Base-by-base conservation (phyloP, 352 stramenopile species). In the Phytophthora pseudosyringae region DNA sequence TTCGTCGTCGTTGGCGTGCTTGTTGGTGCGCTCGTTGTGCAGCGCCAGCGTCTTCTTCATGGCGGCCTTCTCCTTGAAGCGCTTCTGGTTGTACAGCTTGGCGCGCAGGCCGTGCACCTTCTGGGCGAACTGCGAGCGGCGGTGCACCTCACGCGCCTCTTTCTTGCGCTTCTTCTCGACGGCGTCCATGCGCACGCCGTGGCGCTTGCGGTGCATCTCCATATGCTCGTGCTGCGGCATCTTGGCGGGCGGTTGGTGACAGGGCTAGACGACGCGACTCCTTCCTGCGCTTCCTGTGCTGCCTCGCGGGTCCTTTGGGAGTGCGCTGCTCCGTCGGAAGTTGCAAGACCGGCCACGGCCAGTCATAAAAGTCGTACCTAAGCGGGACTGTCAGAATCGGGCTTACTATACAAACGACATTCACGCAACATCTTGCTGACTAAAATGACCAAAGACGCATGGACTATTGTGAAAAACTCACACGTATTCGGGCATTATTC, bases 191-290 rank as follows among this genome's bases (percentile, higher is more conserved):
- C 98, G 97, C 77, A 98, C 95, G 75, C 98, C 98, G 83, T 99
- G 94, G 73, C 98, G 95, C 89, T 99, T 99, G 73, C 96, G 94
- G 77, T 99, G 95, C 75, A 98, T 96, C 89, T 99, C 98, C 95
- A 99, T 99, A 75, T 99, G 97, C 84, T 99, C 98, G 89, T 99
- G 97, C 81, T 99, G 96, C 67, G 96, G 96, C 96, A 99, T 99
- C 62, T 84, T 91, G 67, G 33, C 65, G 72, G 40, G 26, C 41
- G 16, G 18, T 44, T 18, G 38, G 28, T 50, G 18, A 32, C 32
- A 46, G 41, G n/a, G 31, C 13, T 44, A 16, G 43, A 32, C 36
- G 41, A n/a, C 31, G 28, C 39, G 21, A 26, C 16, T 29, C 28
- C 31, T 13, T 51, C 5, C 39, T 26, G 21, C 21, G 21, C 15